Evolutionary conservation across 805 yeast species (phyloP), one percentile per base, ranked within the genome.

Genomic region (Candida tallmaniae): DNA sequence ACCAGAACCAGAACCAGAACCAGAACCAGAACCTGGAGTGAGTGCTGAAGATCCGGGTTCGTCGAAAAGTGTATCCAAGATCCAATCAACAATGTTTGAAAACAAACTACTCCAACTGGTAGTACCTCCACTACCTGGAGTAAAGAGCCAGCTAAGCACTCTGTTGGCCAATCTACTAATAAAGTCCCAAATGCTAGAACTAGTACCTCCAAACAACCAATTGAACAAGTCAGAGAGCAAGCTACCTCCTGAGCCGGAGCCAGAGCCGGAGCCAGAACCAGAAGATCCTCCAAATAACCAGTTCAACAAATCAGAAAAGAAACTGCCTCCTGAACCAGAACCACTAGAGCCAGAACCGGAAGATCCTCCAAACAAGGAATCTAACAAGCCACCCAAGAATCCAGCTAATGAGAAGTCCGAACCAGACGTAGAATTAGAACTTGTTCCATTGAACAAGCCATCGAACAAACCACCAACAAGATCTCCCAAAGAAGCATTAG

Each of bases 31-130:
- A 25, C 29, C 23, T 21, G 37, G 26, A 10, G 39, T 31, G 2
- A 33, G 27, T 4, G 46, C 34, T 30, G 46, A 39, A 29, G 44
- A 36, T 39, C 42, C 42, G 39, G 38, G 42, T 40, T 38, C 46
- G 25, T 51, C 54, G 37, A 50, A 46, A 38, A 49, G 44, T 17
- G 46, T 32, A 30, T 50, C 46, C 23, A 48, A 39, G 12, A 48
- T 28, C 32, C 45, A 35, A 31, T 47, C 51, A 29, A 51, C 32
- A 16, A 46, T 29, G 14, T 25, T 24, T 18, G 38, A 24, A 21
- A 45, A 31, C 18, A 42, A 38, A 12, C 26, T 29, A 17, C 42
- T 28, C 29, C 38, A 38, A 7, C 38, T 31, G 15, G 36, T 29
- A 29, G 22, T 13, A 3, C 28, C 19, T 20, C 31, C 29, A 28